Conservation (phyloP, 2,329 filamentous ascomycete species). For the Curvularia hawaiiensis region DNA sequence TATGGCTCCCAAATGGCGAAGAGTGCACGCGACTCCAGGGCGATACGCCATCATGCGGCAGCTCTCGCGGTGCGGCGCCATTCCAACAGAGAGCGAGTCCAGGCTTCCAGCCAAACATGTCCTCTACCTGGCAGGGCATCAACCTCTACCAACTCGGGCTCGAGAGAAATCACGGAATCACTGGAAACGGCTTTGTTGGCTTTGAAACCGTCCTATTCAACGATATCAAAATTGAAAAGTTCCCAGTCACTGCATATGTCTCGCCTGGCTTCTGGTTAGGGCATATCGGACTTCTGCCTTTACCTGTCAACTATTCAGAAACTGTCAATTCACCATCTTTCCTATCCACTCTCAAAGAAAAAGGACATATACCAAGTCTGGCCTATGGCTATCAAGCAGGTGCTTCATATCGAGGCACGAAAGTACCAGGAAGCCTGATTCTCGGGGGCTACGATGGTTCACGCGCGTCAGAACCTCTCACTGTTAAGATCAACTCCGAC, state of each 20-base stretch:
- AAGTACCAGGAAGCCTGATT: background rate
- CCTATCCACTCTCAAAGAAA: background rate
- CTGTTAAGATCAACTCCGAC: background rate
- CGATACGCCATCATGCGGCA: background rate
- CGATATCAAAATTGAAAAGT: background rate
- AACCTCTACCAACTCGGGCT: slow-evolving; percentile 2
- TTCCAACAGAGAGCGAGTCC: slow-evolving; percentile 4
- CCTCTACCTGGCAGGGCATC: slow-evolving; percentile 3
- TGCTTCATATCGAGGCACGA: background rate
- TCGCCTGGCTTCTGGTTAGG: slow-evolving; percentile 2
- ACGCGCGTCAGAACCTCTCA: background rate
- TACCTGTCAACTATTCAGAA: background rate
- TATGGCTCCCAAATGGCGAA: background rate
- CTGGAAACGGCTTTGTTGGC: background rate
- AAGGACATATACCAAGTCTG: slow-evolving; percentile 1
- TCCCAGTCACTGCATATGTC: slow-evolving; percentile 2
- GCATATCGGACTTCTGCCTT: background rate
- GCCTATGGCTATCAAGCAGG: slow-evolving; percentile 4
- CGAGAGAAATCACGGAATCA: background rate
- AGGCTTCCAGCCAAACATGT: slow-evolving; percentile 9
- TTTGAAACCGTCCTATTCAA: background rate
- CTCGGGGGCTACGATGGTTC: slow-evolving; percentile 3
- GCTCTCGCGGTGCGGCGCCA: background rate
- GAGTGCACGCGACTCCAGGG: background rate
- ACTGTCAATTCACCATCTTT: background rate